Conservation (phyloP, 2,329 filamentous ascomycete species). For the Colletotrichum chrysophilum region DNA sequence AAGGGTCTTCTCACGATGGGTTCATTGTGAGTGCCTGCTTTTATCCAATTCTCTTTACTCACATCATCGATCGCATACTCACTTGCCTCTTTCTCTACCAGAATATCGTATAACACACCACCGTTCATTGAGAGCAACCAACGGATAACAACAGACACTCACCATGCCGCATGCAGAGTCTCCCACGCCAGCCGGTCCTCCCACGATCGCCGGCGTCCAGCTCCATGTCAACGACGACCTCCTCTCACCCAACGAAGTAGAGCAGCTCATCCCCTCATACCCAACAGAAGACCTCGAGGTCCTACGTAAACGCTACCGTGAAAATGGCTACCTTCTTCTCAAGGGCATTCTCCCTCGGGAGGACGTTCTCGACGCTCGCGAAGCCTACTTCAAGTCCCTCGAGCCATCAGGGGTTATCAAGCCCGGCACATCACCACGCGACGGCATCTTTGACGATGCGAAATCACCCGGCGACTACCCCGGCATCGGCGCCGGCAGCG, state of each 20-base stretch:
- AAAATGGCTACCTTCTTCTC: slow-evolving; percentile 17
- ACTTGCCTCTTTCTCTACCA: background rate
- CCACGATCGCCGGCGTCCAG: slow-evolving; percentile 12
- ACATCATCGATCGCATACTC: fast-evolving
- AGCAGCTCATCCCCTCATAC: slow-evolving; percentile 44
- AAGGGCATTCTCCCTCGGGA: slow-evolving; percentile 17
- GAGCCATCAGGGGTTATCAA: slow-evolving; percentile 19
- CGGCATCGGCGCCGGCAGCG: slow-evolving; percentile 53
- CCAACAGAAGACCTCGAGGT: slow-evolving; percentile 28
- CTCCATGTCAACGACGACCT: slow-evolving; percentile 37
- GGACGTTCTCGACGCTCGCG: slow-evolving; percentile 13
- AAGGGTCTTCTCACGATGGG: background rate
- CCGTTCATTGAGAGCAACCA: background rate
- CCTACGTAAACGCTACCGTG: slow-evolving; percentile 5
- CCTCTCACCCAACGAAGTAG: slow-evolving; percentile 47
- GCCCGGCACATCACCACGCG: slow-evolving; percentile 11
- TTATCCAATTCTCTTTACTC: background rate
- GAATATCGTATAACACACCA: fast-evolving
- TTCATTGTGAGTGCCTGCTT: fast-evolving
- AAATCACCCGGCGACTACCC: slow-evolving; percentile 8
- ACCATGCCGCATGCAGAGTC: slow-evolving; percentile 4
- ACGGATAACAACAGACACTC: background rate
- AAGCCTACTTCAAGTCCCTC: slow-evolving; percentile 20
- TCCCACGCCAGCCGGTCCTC: background rate
- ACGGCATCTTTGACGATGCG: slow-evolving; percentile 27